Evolutionary conservation across 768 basidiomycete genomes (phyloP).

Genomic region (Hemileccinum rubropunctum): DNA sequence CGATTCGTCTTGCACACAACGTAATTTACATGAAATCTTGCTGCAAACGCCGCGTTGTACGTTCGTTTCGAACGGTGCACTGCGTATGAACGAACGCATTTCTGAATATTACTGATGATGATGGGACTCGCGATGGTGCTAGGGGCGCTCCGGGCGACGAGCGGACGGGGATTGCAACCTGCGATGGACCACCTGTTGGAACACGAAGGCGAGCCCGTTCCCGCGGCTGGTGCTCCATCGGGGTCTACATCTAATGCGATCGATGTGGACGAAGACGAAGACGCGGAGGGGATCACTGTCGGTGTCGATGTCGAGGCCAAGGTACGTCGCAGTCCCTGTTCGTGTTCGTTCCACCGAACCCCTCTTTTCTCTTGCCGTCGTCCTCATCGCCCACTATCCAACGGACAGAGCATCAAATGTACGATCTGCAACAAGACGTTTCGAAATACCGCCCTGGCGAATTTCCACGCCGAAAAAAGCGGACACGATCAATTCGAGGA

Average conservation of each 20-base stretch:
- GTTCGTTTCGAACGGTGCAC: no score
- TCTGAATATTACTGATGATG: no score
- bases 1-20: no score
- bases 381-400: background rate
- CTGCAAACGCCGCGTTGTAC: no score
- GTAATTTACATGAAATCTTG: no score
- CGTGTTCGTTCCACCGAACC: no score
- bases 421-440: constrained; percentile 84
- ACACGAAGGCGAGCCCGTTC: constrained; percentile 73
- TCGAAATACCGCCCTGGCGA: constrained; percentile 80
- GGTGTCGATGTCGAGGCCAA: constrained; percentile 60
- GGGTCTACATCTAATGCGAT: no score
- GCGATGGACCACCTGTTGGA: constrained; percentile 89
- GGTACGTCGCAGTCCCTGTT: constrained; percentile 34
- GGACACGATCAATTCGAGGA: constrained; percentile 97
- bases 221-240: no score
- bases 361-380: no score
- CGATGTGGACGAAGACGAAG: constrained; percentile 66
- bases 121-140: no score
- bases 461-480: constrained; percentile 92
- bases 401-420: constrained; percentile 74
- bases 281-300: constrained; percentile 52
- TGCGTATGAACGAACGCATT: no score
- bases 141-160: constrained; percentile 91
- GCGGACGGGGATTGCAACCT: constrained; percentile 80